A percentile compares a stretch with the other conserved stretches of the same genome.
Conservation (phyloP, 345 rosid species). For the Euphorbia pulcherrima region DNA sequence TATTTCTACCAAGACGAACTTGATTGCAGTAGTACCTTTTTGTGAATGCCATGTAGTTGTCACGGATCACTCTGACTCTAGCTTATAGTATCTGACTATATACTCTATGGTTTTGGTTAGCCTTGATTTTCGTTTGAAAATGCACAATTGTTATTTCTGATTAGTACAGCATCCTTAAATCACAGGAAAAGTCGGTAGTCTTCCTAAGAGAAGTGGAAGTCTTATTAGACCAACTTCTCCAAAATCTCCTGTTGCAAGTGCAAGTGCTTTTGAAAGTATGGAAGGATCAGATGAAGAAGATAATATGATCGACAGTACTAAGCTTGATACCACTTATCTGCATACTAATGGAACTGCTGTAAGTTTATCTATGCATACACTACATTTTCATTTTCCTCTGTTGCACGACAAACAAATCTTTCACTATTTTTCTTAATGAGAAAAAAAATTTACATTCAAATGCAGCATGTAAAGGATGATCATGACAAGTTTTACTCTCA, state of each 20-base stretch:
- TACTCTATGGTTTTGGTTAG: background rate
- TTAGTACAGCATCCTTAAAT: constrained; percentile 7
- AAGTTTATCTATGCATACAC: constrained; percentile 35
- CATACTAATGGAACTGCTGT: constrained; percentile 72
- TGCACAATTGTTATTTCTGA: constrained; percentile 1
- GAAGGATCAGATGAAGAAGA: constrained; percentile 97
- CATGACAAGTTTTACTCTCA: background rate
- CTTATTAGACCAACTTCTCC: constrained; percentile 79
- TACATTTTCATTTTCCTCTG: background rate
- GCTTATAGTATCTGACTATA: background rate
- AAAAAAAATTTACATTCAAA: background rate
- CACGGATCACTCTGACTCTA: background rate
- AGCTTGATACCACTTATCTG: constrained; percentile 57
- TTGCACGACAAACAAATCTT: background rate
- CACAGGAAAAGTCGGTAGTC: constrained; percentile 61
- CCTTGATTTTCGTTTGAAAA: background rate
- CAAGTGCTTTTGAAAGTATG: constrained; percentile 85
- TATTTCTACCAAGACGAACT: background rate
- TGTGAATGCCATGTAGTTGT: constrained; percentile 1
- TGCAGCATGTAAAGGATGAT: background rate
- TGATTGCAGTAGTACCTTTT: background rate
- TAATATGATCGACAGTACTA: constrained; percentile 52
- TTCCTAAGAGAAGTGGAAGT: constrained; percentile 55
- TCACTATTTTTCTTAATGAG: background rate
- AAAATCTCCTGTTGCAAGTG: constrained; percentile 90